These are phyloP conservation scores for Phytophthora hibernalis DNA, from an alignment of 352 stramenopile species.

Conservation along the genomic window DNA sequence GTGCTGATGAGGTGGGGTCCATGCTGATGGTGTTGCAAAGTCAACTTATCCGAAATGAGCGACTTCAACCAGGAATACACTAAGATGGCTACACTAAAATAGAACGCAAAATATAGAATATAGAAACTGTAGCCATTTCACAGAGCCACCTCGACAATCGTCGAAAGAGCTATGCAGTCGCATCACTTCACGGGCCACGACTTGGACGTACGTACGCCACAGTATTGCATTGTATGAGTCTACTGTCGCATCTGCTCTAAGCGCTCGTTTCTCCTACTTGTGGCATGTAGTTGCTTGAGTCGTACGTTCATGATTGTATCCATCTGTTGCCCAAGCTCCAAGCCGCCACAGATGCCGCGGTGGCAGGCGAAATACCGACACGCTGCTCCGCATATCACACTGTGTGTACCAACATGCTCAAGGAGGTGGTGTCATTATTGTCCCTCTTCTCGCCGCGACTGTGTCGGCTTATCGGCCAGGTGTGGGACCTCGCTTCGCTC, in stretches of 20 bases:
- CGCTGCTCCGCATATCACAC: conserved; percentile 58
- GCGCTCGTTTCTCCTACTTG: neutral
- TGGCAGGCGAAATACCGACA: conserved; percentile 41
- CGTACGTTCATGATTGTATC: conserved; percentile 62
- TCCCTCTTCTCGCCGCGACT: conserved; percentile 56
- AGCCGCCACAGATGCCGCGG: conserved; percentile 12
- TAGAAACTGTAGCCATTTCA: conserved; percentile 32
- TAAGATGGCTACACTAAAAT: conserved; percentile 33
- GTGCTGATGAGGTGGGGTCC: conserved; percentile 1
- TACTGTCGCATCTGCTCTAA: neutral
- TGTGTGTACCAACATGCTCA: conserved; percentile 61
- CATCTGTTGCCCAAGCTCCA: conserved; percentile 55
- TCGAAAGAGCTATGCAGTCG: conserved; percentile 33
- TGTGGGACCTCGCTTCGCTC: conserved; percentile 72
- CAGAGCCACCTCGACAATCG: too few relatives aligned
- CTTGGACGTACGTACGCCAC: conserved; percentile 46
- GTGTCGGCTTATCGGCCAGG: conserved; percentile 54
- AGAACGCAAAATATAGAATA: conserved; percentile 38
- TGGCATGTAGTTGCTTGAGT: conserved; percentile 51
- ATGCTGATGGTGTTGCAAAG: conserved; percentile 16
- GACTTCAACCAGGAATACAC: conserved; percentile 25
- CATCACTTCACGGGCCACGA: conserved; percentile 57
- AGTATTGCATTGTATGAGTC: neutral
- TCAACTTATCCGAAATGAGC: conserved; percentile 4
- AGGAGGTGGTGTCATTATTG: conserved; percentile 50